Conservation (phyloP, 139 green algal species). For the Coelastrella sp. region DNA sequence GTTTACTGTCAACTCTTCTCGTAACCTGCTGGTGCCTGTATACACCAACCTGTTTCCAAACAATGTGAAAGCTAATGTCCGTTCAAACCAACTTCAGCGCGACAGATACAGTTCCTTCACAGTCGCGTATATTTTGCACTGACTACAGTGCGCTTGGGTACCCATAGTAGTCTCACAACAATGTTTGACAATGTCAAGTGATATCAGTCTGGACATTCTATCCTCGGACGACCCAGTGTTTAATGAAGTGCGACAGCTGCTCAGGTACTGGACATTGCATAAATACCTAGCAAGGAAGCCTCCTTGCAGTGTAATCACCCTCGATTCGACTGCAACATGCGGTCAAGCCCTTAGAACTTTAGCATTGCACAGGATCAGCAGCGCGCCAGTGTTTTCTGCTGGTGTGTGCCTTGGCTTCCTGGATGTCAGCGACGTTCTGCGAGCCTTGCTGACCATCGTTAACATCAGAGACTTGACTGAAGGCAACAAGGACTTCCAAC, state of each 20-base stretch:
- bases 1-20: too few species aligned
- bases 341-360: constrained; percentile 43
- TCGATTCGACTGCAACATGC: constrained; percentile 23
- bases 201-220: not conserved
- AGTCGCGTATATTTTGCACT: too few species aligned
- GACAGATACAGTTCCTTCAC: too few species aligned
- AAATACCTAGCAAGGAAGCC: constrained; percentile 33
- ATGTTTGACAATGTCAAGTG: not conserved
- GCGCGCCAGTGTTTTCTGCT: constrained; percentile 46
- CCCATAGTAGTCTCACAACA: not conserved
- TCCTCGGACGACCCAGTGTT: not conserved
- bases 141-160: too few species aligned
- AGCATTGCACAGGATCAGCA: constrained; percentile 36
- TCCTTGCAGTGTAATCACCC: constrained; percentile 46
- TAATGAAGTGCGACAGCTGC: constrained; percentile 16
- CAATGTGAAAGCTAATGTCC: too few species aligned
- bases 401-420: constrained; percentile 49
- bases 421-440: constrained; percentile 47
- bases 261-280: constrained; percentile 10
- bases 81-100: too few species aligned
- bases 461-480: constrained; percentile 43
- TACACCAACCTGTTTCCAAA: too few species aligned
- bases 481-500: constrained; percentile 42
- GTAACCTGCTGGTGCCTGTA: too few species aligned
- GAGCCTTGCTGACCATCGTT: constrained; percentile 40